A percentile compares a stretch with the other conserved stretches of the same genome.
Conservation (phyloP, 164 flowering plant genomes). For the Tinospora cordifolia region DNA sequence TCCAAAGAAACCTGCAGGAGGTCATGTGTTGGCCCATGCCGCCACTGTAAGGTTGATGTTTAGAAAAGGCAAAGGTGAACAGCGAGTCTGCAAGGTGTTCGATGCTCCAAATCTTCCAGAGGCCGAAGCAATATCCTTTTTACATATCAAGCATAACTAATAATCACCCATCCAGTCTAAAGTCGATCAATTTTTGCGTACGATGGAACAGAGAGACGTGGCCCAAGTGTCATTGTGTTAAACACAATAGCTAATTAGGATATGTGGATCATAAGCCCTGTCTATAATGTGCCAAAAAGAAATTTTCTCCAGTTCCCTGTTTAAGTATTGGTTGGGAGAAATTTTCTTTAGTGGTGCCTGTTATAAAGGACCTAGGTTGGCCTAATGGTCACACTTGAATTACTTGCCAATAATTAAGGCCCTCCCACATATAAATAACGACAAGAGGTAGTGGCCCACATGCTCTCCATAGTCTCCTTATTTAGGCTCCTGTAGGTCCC, state of each 20-base stretch:
- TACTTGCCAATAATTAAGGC: background rate
- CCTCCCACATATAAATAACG: no score
- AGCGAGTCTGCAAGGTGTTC: constrained; percentile 92
- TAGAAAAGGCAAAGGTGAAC: constrained; percentile 99
- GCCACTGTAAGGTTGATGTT: constrained; percentile 91
- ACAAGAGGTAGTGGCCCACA: no score
- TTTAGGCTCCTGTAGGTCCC: no score
- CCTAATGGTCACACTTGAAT: background rate
- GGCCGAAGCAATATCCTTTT: constrained; percentile 94
- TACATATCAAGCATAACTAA: background rate
- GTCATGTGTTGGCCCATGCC: constrained; percentile 98
- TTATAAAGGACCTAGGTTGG: background rate
- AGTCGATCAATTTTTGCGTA: no score
- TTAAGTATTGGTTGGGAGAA: background rate
- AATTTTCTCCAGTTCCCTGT: background rate
- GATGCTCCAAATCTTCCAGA: constrained; percentile 98
- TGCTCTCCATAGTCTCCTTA: no score
- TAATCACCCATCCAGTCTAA: background rate
- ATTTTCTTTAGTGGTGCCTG: background rate
- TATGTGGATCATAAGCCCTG: background rate
- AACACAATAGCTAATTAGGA: no score
- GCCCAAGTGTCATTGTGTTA: no score
- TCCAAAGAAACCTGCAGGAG: constrained; percentile 99
- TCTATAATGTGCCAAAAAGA: background rate
- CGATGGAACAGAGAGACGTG: no score